phyloP scores from a whole-genome alignment of 1,284 basidiomycete genomes.

The Pyrrhoderma lamaoense region DNA sequence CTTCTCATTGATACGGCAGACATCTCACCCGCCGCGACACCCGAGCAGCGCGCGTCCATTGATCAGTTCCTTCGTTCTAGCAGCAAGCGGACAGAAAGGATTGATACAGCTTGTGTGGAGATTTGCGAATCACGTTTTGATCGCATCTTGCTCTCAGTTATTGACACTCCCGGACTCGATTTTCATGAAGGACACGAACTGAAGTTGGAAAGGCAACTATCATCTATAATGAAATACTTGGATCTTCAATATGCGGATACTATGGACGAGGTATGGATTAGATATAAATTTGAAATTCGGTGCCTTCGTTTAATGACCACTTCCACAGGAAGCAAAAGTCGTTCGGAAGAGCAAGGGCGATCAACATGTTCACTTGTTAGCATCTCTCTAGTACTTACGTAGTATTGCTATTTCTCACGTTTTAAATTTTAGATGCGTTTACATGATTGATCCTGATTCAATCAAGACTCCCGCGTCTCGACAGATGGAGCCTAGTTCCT shows the following conservation, averaged over 20 bases:
- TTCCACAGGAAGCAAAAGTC: conserved; percentile 70
- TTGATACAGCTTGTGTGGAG: conserved; percentile 63
- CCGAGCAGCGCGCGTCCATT: conserved; percentile 57
- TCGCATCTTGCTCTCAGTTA: conserved; percentile 63
- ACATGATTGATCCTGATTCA: conserved; percentile 73
- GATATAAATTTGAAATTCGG: neutral
- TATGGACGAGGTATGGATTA: conserved; percentile 69
- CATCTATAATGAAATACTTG: conserved; percentile 60
- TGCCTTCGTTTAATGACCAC: conserved; percentile 1
- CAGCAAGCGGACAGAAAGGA: conserved; percentile 49
- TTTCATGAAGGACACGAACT: conserved; percentile 64
- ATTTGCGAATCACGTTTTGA: conserved; percentile 76
- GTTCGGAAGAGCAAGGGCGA: conserved; percentile 77
- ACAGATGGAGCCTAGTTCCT: conserved; percentile 33
- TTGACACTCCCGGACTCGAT: conserved; percentile 77
- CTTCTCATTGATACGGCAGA: conserved; percentile 70
- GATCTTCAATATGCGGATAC: conserved; percentile 75
- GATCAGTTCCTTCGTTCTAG: conserved; percentile 51
- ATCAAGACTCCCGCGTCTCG: conserved; percentile 52
- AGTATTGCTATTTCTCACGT: conserved; percentile 14
- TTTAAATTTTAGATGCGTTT: conserved; percentile 53
- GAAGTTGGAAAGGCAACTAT: conserved; percentile 68
- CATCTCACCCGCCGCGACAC: conserved; percentile 59
- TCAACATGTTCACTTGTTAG: conserved; percentile 77
- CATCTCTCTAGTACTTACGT: conserved; percentile 15